A percentile compares a stretch with the other conserved stretches of the same genome.
These are phyloP conservation scores for Cyclostephanos invisitatus DNA, from an alignment of 108 stramenopile species.

Conservation along the genomic window DNA sequence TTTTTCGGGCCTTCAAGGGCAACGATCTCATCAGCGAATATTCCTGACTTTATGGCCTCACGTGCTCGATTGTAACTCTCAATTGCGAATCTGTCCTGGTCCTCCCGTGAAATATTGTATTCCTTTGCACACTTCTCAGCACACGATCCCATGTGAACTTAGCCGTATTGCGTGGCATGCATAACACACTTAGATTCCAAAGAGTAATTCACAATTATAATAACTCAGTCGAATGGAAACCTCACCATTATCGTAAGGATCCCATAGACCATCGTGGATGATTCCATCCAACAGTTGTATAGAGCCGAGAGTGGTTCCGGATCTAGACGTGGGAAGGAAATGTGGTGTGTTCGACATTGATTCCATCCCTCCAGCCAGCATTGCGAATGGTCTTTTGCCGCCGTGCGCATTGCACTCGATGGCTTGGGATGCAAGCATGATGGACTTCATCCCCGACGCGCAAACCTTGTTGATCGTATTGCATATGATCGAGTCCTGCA, in stretches of 20 bases:
- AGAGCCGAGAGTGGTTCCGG: conserved; percentile 77
- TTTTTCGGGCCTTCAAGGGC: conserved; percentile 70
- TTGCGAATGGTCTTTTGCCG: conserved; percentile 44
- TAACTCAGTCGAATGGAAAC: not conserved
- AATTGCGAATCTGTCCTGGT: conserved; percentile 91
- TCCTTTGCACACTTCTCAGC: conserved; percentile 90
- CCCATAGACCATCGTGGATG: conserved; percentile 95
- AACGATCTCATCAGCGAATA: conserved; percentile 79
- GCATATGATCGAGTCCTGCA: conserved; percentile 63
- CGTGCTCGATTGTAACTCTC: conserved; percentile 83
- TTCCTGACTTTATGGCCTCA: conserved; percentile 68
- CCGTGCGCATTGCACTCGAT: conserved; percentile 41
- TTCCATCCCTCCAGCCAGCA: conserved; percentile 96
- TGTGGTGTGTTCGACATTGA: conserved; percentile 96
- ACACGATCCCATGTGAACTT: conserved; percentile 94
- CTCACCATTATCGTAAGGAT: conserved; percentile 88
- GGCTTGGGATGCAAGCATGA: conserved; percentile 81
- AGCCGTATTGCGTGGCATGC: too few species aligned
- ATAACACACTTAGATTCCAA: too few species aligned
- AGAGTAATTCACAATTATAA: too few species aligned
- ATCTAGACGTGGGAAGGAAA: conserved; percentile 75
- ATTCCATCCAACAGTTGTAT: conserved; percentile 78
- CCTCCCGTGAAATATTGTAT: conserved; percentile 82
- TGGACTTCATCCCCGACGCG: conserved; percentile 94
- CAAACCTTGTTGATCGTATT: conserved; percentile 96